Evolutionary conservation across 345 rosid genomes (phyloP).

Genomic region (Camelina laxa): DNA sequence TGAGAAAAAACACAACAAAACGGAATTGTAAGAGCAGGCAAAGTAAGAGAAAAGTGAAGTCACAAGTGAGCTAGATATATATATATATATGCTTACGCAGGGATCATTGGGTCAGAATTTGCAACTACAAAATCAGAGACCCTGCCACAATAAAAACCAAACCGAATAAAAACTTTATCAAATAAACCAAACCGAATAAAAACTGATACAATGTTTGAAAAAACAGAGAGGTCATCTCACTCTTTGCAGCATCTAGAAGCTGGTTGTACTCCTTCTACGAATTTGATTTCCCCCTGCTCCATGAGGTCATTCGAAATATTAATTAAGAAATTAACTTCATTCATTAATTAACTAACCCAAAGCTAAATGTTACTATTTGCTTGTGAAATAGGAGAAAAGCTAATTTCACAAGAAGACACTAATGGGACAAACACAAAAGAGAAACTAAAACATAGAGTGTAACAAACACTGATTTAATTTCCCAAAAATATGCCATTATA

Average conservation of each 20-base stretch:
- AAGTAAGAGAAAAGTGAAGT: not conserved
- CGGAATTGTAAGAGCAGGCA: not conserved
- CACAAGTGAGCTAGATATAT: constrained; percentile 4
- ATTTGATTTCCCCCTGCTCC: constrained; percentile 75
- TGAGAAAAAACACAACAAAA: not conserved
- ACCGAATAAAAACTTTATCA: not conserved
- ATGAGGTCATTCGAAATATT: constrained; percentile 6
- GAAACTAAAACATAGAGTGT: constrained; percentile 12
- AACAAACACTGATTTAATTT: not conserved
- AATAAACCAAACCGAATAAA: constrained; percentile 21
- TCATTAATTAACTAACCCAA: not conserved
- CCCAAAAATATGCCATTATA: not conserved
- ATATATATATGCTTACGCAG: constrained; percentile 49
- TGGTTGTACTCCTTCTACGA: constrained; percentile 59
- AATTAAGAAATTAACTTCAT: not conserved
- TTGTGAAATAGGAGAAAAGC: not conserved
- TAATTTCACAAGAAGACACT: not conserved
- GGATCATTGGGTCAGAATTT: constrained; percentile 75
- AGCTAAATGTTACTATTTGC: not conserved
- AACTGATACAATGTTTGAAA: not conserved
- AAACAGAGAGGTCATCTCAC: constrained; percentile 49
- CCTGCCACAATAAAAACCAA: constrained; percentile 48
- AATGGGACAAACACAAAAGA: constrained; percentile 2
- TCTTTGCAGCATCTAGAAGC: constrained; percentile 90
- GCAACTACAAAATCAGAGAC: constrained; percentile 71